Evolutionary conservation across 1,284 basidiomycete genomes (phyloP), one percentile per base, ranked within the genome.

Genomic region (Leccinum subspadiceum): DNA sequence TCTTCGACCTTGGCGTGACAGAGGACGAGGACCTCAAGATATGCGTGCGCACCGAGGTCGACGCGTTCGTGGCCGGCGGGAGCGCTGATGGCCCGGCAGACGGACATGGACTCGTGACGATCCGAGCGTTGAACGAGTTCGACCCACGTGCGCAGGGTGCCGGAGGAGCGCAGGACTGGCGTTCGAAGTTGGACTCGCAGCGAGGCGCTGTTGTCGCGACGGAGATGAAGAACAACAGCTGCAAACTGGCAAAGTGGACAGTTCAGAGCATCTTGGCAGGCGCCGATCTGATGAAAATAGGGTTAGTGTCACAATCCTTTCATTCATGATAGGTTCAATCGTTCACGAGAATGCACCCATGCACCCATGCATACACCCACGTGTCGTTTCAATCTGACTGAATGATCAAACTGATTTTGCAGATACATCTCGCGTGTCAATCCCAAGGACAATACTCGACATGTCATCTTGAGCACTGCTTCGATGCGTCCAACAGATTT

Each of bases 221-320:
- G 48, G 97, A 99, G 81, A 98, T 99, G 97, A 99, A 99, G 83
- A 20, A 99, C 80, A 99, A 99, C 80, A 94, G 91, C 71, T 96
- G 90, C 81, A 99, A 99, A 78, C 85, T 99, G 55, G 96, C 96
- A 17, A 92, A 96, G 72, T 99, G 96, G 93, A 90, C 97, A 0
- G 92, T 98, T 33, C 96, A 98, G 80, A 93, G 92, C 73, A 84
- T 98, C 58, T 81, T 99, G 48, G 95, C 97, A 53, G 97, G 97
- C 56, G 96, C 96, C 17, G 97, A 99, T 65, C 81, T 89, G 68
- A 92, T 99, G 89, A 99, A 99, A 81, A 93, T 99, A 74, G 97
- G 97, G 90, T 95, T 72, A 59, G 89, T 78, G 24, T 57, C 37
- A 29, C 37, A 29, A 22, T 62, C 39, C 46, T 12, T 26, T 41